Evolutionary conservation across 257 asterid species (phyloP).

Genomic region (Henckelia pumila): DNA sequence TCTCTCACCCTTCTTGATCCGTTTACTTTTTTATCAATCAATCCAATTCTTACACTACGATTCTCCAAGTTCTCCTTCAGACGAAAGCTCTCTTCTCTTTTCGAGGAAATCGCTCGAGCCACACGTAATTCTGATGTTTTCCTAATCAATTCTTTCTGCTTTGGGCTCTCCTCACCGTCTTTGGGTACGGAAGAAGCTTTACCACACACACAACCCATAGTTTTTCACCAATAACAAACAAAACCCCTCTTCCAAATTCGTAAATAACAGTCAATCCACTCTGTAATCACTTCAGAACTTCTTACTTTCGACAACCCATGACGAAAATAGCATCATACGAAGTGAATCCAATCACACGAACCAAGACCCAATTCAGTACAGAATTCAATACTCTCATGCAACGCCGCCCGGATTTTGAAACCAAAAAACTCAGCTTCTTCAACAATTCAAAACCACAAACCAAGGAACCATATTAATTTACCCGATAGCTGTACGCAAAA

Average conservation of each 20-base stretch:
- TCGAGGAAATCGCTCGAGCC: conserved; percentile 48
- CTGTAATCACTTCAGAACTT: conserved; percentile 17
- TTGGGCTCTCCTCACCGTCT: conserved; percentile 54
- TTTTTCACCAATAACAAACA: conserved; percentile 22
- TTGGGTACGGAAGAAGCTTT: conserved; percentile 59
- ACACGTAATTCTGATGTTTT: conserved; percentile 48
- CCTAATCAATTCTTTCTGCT: conserved; percentile 52
- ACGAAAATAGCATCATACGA: conserved; percentile 19
- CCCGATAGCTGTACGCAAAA: conserved; percentile 2
- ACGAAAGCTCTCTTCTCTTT: conserved; percentile 57
- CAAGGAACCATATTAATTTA: not conserved
- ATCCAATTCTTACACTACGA: conserved; percentile 47
- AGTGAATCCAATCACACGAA: conserved; percentile 9
- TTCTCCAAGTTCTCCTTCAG: conserved; percentile 42
- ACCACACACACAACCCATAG: conserved; percentile 82
- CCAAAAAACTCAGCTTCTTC: conserved; percentile 24
- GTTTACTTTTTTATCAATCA: conserved; percentile 54
- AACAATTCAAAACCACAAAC: conserved; percentile 10
- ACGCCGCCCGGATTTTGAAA: conserved; percentile 21
- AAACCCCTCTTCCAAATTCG: conserved; percentile 24
- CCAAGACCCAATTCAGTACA: conserved; percentile 25
- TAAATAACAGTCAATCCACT: conserved; percentile 30
- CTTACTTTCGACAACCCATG: conserved; percentile 24
- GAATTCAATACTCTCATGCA: conserved; percentile 27
- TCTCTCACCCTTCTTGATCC: conserved; percentile 75